A percentile compares a stretch with the other conserved stretches of the same genome.
phyloP scores from a whole-genome alignment of 2,329 filamentous ascomycete genomes.

The Davidsoniella virescens region DNA sequence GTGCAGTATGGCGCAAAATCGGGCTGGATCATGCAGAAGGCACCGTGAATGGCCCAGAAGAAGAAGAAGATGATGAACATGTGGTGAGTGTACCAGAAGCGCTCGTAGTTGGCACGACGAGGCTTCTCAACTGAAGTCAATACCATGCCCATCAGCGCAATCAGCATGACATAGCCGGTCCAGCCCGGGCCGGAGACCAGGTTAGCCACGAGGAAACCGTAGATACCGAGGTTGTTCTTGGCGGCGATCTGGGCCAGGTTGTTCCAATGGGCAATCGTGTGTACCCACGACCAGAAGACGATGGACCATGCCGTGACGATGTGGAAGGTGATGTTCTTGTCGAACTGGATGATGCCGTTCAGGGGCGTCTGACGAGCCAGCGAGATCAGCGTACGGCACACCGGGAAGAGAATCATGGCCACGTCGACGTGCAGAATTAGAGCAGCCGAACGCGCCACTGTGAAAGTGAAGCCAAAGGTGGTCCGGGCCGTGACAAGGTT shows the following conservation, averaged over 20 bases:
- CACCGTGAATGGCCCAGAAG: constrained; percentile 80
- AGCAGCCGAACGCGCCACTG: constrained; percentile 60
- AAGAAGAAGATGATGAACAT: constrained; percentile 79
- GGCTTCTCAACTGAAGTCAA: constrained; percentile 63
- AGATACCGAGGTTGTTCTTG: constrained; percentile 61
- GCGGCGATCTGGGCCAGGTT: constrained; percentile 65
- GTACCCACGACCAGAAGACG: constrained; percentile 75
- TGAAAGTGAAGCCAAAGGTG: constrained; percentile 59
- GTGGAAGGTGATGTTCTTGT: constrained; percentile 82
- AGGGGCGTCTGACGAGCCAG: constrained; percentile 64
- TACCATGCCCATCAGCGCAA: constrained; percentile 63
- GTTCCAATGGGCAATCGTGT: constrained; percentile 76
- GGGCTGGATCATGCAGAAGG: constrained; percentile 81
- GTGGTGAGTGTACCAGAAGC: constrained; percentile 85
- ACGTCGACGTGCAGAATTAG: constrained; percentile 70
- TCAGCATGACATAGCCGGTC: constrained; percentile 74
- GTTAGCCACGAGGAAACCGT: constrained; percentile 62
- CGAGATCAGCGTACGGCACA: constrained; percentile 72
- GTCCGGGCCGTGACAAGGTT: constrained; percentile 48
- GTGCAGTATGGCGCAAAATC: constrained; percentile 66
- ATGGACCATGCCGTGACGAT: constrained; percentile 76
- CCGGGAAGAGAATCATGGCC: constrained; percentile 62
- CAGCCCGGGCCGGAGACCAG: constrained; percentile 67
- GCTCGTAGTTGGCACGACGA: constrained; percentile 67
- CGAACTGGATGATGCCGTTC: constrained; percentile 75